phyloP scores from a whole-genome alignment of 169 alveolate genomes.

The Cyclospora cayetanensis region DNA sequence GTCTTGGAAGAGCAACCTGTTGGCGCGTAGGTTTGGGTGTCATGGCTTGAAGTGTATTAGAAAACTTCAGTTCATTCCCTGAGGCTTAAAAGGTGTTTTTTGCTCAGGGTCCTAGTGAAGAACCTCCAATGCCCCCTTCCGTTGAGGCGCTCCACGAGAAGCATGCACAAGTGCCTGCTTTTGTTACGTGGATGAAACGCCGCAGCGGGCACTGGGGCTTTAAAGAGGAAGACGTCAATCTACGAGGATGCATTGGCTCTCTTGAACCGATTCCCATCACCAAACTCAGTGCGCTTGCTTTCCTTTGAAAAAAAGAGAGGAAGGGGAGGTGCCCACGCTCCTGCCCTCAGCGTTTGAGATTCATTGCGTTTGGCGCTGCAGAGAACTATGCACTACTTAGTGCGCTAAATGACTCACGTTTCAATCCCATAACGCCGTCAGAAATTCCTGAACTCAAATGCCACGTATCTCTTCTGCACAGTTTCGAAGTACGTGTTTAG shows the following conservation, averaged over 20 bases:
- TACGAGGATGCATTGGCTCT: slow-evolving; percentile 37
- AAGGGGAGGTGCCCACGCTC: background rate
- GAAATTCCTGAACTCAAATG: slow-evolving; percentile 26
- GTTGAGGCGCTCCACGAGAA: background rate
- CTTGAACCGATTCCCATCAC: background rate
- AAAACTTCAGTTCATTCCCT: too few species aligned
- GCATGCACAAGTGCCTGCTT: background rate
- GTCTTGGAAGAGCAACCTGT: too few species aligned
- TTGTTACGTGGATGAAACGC: slow-evolving; percentile 1
- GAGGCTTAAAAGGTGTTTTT: too few species aligned
- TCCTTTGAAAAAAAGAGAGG: background rate
- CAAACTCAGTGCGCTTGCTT: background rate
- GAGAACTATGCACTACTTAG: slow-evolving; percentile 3
- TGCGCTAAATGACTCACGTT: background rate
- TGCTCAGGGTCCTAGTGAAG: background rate
- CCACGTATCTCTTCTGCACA: slow-evolving; percentile 28
- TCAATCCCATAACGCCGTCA: background rate
- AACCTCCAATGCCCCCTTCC: background rate
- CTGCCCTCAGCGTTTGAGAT: too few species aligned
- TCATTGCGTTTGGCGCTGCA: background rate
- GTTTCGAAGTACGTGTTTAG: slow-evolving; percentile 7
- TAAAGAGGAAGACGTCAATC: background rate
- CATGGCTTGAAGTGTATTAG: too few species aligned
- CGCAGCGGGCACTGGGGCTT: background rate
- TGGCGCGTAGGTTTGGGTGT: too few species aligned